These are phyloP conservation scores for Myriangium duriaei DNA, from an alignment of 2,329 filamentous ascomycete genomes.

Conservation along the genomic window DNA sequence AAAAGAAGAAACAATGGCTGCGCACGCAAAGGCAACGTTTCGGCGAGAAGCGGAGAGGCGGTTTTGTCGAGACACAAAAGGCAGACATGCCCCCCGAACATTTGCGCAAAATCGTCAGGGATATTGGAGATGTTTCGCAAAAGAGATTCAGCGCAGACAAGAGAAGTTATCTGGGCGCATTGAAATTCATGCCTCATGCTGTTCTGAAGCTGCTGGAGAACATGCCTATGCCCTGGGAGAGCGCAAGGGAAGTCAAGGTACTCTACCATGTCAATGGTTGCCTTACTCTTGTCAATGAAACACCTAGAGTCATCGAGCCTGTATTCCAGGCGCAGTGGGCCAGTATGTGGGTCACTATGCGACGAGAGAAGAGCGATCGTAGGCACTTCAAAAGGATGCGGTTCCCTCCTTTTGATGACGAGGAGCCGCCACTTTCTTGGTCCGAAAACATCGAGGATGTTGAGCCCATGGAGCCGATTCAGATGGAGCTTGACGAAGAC, in stretches of 20 bases:
- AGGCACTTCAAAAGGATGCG: conserved; percentile 97
- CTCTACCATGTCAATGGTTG: conserved; percentile 98
- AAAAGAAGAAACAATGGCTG: conserved; percentile 99
- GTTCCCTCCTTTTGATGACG: conserved; percentile 96
- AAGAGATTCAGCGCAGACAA: conserved; percentile 99
- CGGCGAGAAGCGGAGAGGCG: conserved; percentile 90
- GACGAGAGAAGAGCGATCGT: conserved; percentile 91
- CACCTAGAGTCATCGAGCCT: conserved; percentile 89
- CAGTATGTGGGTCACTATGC: conserved; percentile 98
- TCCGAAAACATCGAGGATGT: conserved; percentile 98
- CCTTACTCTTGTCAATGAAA: conserved; percentile 91
- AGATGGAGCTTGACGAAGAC: conserved; percentile 92
- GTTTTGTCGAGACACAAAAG: conserved; percentile 96
- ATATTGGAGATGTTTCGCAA: conserved; percentile 97
- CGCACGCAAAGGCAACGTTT: conserved; percentile 83
- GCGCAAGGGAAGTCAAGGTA: conserved; percentile 89
- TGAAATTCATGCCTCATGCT: conserved; percentile 99
- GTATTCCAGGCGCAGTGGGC: conserved; percentile 98
- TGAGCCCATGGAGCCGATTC: conserved; percentile 90
- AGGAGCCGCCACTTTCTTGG: conserved; percentile 94
- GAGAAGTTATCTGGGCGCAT: conserved; percentile 86
- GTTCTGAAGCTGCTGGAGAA: conserved; percentile 96
- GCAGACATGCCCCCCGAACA: conserved; percentile 98
- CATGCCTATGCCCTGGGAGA: conserved; percentile 99
- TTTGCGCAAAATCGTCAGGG: conserved; percentile 92